Base-by-base conservation (phyloP, 768 basidiomycete species). In the Asterophora lycoperdoides region DNA sequence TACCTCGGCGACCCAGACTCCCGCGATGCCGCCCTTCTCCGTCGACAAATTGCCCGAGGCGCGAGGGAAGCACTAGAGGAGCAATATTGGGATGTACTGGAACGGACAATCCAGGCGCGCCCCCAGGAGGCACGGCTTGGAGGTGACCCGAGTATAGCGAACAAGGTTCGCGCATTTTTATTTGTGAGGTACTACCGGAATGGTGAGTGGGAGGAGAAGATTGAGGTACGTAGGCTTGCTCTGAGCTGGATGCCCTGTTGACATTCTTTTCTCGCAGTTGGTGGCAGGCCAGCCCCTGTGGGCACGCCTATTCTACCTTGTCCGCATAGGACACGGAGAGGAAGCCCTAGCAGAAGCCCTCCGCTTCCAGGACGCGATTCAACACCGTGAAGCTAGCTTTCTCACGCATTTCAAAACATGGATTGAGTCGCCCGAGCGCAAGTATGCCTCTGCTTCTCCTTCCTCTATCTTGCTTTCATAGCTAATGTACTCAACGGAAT, bases 271-370 rank as follows among this genome's bases (percentile, higher is more conserved):
- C 49, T 6, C 6, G 23, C 23, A 94, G 89, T 70, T 93, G 50
- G 81, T 95, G 18, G 84, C 87, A 48, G 88, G 89, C 8, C 86
- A 88, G 58, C 91, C 93, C 1, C 57, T 98, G 10, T 99, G 93
- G 93, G 95, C 94, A 8, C 85, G 90, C 49, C 63, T 94, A n/a
- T 97, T 90, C 68, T 94, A 87, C 69, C 79, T 99, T 13, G 75
- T 99, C 8, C 83, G 95, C 19, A 86, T 86, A 1, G 95, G 95
- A 0, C 85, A 93, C 63, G 63, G 74, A 5, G 73, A 79, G 33
- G 94, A 97, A 52, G 93, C 94, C 0, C 70, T 95, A 20, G 77
- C 79, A 5, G 86, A 94, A 52, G 85, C 90, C 0, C 52, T 80
- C 11, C 76, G 79, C 20, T 81, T 80, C 60, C 86, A 90, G 56